A percentile compares a stretch with the other conserved stretches of the same genome.
These are phyloP conservation scores for Artomyces pyxidatus DNA, from an alignment of 768 basidiomycete species.

Conservation along the genomic window DNA sequence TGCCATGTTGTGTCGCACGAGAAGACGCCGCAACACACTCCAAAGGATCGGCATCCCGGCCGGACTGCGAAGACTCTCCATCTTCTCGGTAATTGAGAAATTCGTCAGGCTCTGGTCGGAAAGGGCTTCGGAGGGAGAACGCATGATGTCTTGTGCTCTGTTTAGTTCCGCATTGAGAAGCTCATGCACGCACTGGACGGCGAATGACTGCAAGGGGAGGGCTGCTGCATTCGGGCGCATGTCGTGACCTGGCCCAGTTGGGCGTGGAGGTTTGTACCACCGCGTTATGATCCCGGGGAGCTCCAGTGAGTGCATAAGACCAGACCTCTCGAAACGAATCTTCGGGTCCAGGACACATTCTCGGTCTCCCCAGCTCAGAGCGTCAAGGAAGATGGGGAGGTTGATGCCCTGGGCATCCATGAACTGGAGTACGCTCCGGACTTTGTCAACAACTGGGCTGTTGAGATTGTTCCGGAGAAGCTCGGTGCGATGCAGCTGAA, in stretches of 20 bases:
- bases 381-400: neutral
- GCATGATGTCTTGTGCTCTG: neutral
- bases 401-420: neutral
- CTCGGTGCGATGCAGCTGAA: neutral
- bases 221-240: neutral
- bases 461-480: neutral
- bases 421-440: neutral
- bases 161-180: neutral
- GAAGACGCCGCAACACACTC: neutral
- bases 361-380: neutral
- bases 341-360: neutral
- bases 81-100: neutral
- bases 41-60: neutral
- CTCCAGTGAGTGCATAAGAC: neutral
- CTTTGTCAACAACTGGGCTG: neutral
- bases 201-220: neutral
- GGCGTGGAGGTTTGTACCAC: neutral
- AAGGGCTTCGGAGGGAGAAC: neutral
- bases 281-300: neutral
- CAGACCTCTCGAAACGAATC: neutral
- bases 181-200: neutral
- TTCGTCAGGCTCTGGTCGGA: neutral
- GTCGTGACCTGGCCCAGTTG: neutral
- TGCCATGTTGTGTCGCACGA: neutral
- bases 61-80: neutral